Percentiles rank a stretch among this genome's conserved stretches.
Conservation (phyloP, 768 basidiomycete genomes). For the Macrolepiota fuliginosa region DNA sequence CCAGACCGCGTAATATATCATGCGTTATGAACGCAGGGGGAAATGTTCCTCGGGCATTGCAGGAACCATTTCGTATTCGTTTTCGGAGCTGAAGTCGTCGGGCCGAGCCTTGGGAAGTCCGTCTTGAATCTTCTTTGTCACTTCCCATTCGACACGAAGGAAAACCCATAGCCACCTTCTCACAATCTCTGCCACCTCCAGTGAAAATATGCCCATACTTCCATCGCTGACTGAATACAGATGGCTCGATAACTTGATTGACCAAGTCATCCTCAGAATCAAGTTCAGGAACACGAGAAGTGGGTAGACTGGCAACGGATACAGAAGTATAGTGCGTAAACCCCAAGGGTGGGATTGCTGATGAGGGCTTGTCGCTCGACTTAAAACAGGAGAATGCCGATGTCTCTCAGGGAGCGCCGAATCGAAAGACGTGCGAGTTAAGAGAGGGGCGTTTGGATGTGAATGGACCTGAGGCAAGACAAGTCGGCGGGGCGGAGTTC, state of each 20-base stretch:
- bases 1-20: conserved; percentile 6
- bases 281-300: conserved; percentile 81
- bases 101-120: background rate
- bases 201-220: conserved; percentile 79
- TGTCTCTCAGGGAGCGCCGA: conserved; percentile 20
- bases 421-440: conserved; percentile 20
- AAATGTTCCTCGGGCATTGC: conserved; percentile 21
- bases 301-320: conserved; percentile 83
- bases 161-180: conserved; percentile 99
- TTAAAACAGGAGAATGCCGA: conserved; percentile 14
- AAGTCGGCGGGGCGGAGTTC: conserved; percentile 40
- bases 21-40: conserved; percentile 1
- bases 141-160: conserved; percentile 95
- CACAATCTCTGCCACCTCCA: conserved; percentile 87
- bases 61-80: conserved; percentile 41
- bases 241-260: conserved; percentile 85
- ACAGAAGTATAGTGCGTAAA: conserved; percentile 72
- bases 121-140: conserved; percentile 54
- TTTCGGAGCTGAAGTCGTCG: conserved; percentile 21
- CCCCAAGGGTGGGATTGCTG: conserved; percentile 54
- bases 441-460: conserved; percentile 34
- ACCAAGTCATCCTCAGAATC: conserved; percentile 90
- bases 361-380: conserved; percentile 24
- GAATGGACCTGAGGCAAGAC: conserved; percentile 38
- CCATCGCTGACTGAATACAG: conserved; percentile 78